Base-by-base conservation (phyloP, 2,329 filamentous ascomycete species). In the Aspergillus melleus region DNA sequence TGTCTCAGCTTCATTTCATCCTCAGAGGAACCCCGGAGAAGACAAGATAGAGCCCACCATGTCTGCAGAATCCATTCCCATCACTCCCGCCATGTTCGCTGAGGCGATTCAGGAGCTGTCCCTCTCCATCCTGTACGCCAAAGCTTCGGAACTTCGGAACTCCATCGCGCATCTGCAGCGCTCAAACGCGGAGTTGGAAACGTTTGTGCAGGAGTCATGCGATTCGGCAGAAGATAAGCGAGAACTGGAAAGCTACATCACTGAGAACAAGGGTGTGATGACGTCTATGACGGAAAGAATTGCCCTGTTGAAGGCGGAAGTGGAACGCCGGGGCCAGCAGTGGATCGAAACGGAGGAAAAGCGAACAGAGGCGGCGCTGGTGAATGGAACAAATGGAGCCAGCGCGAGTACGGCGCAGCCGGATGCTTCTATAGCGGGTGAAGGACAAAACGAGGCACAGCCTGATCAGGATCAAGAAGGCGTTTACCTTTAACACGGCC, bases 61-160 rank as follows among this genome's bases (percentile, higher is more conserved):
- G 84, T 83, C 84, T 44, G 68, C 77, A 46, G 73, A 78, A 68
- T 66, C 80, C 11, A 67, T 68, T 16, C 82, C 83, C 30, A 86
- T 86, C 61, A 74, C 78, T 22, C 71, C 79, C n/a, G 68, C 72
- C 32, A 79, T 77, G 60, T 86, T 86, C 69, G 79, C 81, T 55
- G 73, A 79, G 63, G 86, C 86, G 20, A 81, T 89, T 64, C 75
- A 80, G 67, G 80, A 82, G 59, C 82, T 89, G 8, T 81, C 85
- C 10, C 74, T 87, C 64, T 80, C 83, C 61, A 79, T 83, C 20
- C 76, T 89, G 29, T 85, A 87, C 76, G 77, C 80, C 69, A 88
- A 88, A 78, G 83, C 82, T 58, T 79, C 81, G 59, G 86, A 89
- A 68, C 78, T 89, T 10, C 77, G 77, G 49, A 88, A 88, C 76